Conservation (phyloP, 2,329 filamentous ascomycete genomes). For the Talaromyces piceae region DNA sequence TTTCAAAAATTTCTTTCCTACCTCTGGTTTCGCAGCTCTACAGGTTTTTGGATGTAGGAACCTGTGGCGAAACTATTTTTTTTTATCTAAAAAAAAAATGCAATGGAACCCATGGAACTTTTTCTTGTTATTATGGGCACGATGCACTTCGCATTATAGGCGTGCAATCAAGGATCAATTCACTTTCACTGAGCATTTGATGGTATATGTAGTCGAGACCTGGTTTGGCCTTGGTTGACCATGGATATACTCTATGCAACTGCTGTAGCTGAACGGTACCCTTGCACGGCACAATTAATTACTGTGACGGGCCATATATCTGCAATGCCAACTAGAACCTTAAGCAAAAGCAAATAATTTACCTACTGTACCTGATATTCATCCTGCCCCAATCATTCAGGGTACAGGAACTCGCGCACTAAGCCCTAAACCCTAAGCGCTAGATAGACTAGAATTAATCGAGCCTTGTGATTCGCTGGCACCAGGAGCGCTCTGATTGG, state of each 20-base stretch:
- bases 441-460: slow-evolving; percentile 1
- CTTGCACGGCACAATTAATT: too few relatives aligned
- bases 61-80: slow-evolving; percentile 21
- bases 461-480: background rate
- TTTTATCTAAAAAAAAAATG: slow-evolving; percentile 34
- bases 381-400: too few relatives aligned
- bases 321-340: too few relatives aligned
- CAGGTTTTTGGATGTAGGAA: slow-evolving; percentile 17
- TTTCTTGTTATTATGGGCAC: slow-evolving; percentile 14
- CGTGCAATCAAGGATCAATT: background rate
- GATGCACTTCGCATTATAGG: background rate
- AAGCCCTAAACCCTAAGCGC: slow-evolving; percentile 10
- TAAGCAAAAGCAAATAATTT: too few relatives aligned
- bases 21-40: slow-evolving; percentile 22
- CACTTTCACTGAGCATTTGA: background rate
- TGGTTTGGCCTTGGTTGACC: background rate
- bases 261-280: too few relatives aligned
- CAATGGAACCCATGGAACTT: slow-evolving; percentile 19
- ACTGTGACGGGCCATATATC: too few relatives aligned
- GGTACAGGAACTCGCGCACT: background rate
- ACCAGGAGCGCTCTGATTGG: background rate
- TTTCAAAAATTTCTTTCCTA: slow-evolving; percentile 19
- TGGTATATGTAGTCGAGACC: too few relatives aligned
- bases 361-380: too few relatives aligned
- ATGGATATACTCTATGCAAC: background rate